A percentile compares a stretch with the other conserved stretches of the same genome.
These are phyloP conservation scores for Neurospora terricola DNA, from an alignment of 495 filamentous ascomycete genomes.

Conservation along the genomic window DNA sequence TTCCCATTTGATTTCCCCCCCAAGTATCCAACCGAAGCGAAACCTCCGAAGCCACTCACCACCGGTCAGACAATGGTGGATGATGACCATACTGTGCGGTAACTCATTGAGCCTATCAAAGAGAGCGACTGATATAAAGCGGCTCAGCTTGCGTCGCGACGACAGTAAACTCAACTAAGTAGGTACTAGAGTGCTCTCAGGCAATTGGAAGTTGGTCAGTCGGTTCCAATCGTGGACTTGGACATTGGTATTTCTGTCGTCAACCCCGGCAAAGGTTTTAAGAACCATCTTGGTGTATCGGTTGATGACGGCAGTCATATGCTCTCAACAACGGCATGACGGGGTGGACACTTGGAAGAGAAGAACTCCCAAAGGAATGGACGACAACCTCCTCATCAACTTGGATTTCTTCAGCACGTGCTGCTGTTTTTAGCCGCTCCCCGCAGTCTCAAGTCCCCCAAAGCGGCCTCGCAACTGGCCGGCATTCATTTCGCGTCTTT, in stretches of 20 bases:
- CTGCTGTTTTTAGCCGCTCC: background rate
- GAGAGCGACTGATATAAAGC: background rate
- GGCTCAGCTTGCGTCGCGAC: background rate
- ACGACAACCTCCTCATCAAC: background rate
- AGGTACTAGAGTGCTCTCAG: background rate
- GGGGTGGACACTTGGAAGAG: no score
- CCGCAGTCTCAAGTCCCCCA: background rate
- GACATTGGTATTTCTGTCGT: background rate
- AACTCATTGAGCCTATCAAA: background rate
- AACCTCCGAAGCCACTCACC: background rate
- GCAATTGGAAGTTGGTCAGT: background rate
- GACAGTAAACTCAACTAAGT: background rate
- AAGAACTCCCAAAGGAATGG: background rate
- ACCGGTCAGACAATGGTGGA: background rate
- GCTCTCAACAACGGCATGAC: background rate
- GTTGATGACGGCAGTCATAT: background rate
- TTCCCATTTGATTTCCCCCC: background rate
- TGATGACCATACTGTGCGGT: background rate
- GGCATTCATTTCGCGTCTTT: background rate
- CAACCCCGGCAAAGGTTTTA: background rate
- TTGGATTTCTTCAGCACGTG: background rate
- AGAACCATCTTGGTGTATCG: background rate
- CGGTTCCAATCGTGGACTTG: background rate
- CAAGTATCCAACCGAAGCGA: background rate
- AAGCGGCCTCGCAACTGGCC: background rate